Percentiles rank a stretch among this genome's conserved stretches.
These are phyloP conservation scores for Ustilago shanxiensis DNA, from an alignment of 1,284 basidiomycete species.

Conservation along the genomic window DNA sequence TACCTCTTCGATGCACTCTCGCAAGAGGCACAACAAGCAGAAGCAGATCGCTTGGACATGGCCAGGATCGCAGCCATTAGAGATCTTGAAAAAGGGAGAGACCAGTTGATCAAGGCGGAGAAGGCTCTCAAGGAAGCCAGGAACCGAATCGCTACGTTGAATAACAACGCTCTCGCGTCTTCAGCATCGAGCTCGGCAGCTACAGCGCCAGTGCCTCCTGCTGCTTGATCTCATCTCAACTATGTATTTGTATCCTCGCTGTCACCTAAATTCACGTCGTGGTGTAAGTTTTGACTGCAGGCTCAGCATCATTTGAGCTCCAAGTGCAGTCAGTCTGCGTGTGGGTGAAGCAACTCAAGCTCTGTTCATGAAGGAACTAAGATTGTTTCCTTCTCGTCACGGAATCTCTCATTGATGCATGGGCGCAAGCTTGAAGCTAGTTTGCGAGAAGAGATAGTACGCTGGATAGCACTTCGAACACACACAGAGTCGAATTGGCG, in stretches of 20 bases:
- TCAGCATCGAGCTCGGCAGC: background rate
- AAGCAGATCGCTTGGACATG: conserved; percentile 82
- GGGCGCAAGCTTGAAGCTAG: too few relatives aligned
- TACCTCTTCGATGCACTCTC: conserved; percentile 75
- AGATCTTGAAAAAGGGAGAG: conserved; percentile 67
- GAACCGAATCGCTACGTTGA: conserved; percentile 24
- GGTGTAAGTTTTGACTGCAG: too few relatives aligned
- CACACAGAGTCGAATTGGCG: too few relatives aligned
- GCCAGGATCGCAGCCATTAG: conserved; percentile 77
- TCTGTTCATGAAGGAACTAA: too few relatives aligned
- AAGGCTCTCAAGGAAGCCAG: conserved; percentile 61
- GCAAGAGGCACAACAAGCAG: conserved; percentile 84
- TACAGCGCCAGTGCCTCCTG: background rate
- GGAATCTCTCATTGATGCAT: too few relatives aligned
- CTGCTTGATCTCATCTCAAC: background rate
- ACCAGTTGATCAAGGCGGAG: conserved; percentile 67
- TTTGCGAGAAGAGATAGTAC: too few relatives aligned
- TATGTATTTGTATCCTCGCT: conserved; percentile 4
- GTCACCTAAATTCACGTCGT: too few relatives aligned
- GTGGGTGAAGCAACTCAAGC: too few relatives aligned
- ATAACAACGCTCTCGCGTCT: conserved; percentile 14
- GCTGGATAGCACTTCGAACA: too few relatives aligned
- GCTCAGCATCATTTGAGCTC: too few relatives aligned
- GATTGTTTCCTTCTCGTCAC: too few relatives aligned
- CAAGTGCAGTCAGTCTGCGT: too few relatives aligned